Conservation (phyloP, 495 filamentous ascomycete species). For the Talaromyces borbonicus region DNA sequence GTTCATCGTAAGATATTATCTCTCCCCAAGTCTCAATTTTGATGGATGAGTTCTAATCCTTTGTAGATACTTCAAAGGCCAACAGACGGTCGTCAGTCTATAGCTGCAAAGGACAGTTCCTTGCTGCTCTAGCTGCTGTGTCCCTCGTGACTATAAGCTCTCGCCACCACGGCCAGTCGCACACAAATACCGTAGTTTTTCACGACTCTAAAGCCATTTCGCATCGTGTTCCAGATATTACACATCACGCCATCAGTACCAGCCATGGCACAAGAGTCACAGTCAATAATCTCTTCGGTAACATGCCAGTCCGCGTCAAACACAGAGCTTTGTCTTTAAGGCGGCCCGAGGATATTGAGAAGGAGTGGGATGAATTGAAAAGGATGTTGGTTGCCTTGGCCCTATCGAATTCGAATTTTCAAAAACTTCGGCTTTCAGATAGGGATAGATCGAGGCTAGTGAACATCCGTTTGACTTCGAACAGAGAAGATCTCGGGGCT, state of each 20-base stretch:
- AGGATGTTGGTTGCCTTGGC: constrained; percentile 50
- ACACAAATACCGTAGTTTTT: constrained; percentile 59
- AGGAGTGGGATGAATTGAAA: constrained; percentile 60
- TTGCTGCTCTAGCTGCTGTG: constrained; percentile 67
- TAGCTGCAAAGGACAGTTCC: constrained; percentile 63
- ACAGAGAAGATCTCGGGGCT: background rate
- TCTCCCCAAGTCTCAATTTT: background rate
- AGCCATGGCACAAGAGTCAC: constrained; percentile 68
- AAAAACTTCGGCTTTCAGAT: constrained; percentile 27
- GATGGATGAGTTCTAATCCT: constrained; percentile 12
- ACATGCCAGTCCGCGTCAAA: constrained; percentile 94
- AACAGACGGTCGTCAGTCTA: constrained; percentile 38
- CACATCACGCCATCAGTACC: constrained; percentile 42
- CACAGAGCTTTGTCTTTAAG: constrained; percentile 47
- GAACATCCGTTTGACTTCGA: constrained; percentile 18
- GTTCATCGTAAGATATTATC: constrained; percentile 55
- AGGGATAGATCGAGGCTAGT: constrained; percentile 21
- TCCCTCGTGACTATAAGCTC: constrained; percentile 75
- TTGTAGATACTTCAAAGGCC: constrained; percentile 70
- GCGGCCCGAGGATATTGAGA: constrained; percentile 47
- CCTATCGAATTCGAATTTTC: constrained; percentile 40
- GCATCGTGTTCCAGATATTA: constrained; percentile 54
- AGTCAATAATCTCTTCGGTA: constrained; percentile 84
- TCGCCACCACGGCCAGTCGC: constrained; percentile 50
- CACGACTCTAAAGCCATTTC: constrained; percentile 63